Conservation (phyloP, 306 rosid species). For the Pyrus bretschneideri region DNA sequence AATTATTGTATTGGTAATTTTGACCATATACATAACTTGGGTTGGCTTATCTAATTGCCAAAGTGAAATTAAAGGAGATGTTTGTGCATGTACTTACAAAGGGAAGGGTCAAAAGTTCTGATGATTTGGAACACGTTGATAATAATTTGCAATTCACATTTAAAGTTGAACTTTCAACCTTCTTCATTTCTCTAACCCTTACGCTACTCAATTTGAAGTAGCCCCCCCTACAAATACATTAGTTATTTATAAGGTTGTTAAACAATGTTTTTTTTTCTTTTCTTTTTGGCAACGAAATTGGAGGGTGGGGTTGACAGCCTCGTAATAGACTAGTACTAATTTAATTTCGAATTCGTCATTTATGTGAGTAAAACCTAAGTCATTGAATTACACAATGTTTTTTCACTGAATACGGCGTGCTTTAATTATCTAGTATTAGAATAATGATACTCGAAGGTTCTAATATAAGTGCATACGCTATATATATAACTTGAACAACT, state of each 20-base stretch:
- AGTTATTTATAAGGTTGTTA: too few relatives aligned
- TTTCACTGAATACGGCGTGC: too few relatives aligned
- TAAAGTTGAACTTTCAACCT: too few relatives aligned
- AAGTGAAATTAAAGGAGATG: not conserved
- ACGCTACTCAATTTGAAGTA: not conserved
- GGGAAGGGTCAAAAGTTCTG: too few relatives aligned
- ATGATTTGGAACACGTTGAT: too few relatives aligned
- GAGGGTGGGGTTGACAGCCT: too few relatives aligned
- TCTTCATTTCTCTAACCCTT: not conserved
- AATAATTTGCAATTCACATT: too few relatives aligned
- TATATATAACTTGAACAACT: not conserved
- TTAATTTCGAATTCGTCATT: too few relatives aligned
- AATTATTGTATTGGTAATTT: not conserved
- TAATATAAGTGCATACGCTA: not conserved
- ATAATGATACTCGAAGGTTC: not conserved
- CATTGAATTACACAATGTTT: not conserved
- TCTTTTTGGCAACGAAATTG: too few relatives aligned
- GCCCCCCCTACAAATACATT: not conserved
- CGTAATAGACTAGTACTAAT: too few relatives aligned
- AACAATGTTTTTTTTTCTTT: not conserved
- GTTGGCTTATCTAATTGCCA: not conserved
- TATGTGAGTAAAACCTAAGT: too few relatives aligned
- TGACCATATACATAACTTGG: not conserved
- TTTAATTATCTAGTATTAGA: too few relatives aligned
- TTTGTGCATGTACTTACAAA: not conserved